Evolutionary conservation across 768 basidiomycete species (phyloP).

Genomic region (Boletus subparvulus): DNA sequence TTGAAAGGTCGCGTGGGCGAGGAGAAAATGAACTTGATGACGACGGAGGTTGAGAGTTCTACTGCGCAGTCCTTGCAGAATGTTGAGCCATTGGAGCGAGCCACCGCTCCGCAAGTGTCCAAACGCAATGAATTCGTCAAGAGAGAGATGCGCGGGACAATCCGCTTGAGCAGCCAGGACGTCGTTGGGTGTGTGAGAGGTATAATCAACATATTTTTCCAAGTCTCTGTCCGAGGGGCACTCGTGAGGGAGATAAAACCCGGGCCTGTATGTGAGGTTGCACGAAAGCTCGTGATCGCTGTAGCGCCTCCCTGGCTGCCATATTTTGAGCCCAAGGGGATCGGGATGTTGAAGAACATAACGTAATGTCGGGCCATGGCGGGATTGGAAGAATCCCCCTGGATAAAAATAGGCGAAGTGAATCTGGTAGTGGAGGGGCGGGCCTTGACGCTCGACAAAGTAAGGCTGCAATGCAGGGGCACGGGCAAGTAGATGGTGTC

Average conservation of each 20-base stretch:
- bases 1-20: not conserved
- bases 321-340: no score
- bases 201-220: not conserved
- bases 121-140: not conserved
- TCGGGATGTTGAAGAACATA: not conserved
- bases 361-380: not conserved
- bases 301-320: no score
- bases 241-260: no score
- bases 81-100: not conserved
- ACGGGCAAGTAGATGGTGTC: not conserved
- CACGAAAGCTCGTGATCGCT: no score
- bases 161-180: not conserved
- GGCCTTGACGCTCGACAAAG: not conserved
- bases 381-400: not conserved
- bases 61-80: not conserved
- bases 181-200: not conserved
- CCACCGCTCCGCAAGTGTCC: not conserved
- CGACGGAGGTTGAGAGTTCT: not conserved
- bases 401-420: not conserved
- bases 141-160: not conserved
- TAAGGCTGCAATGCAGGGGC: not conserved
- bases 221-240: no score
- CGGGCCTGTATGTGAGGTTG: no score
- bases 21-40: not conserved
- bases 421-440: not conserved